Conservation (phyloP, 148 eudicot genomes). For the Bassia scoparia region DNA sequence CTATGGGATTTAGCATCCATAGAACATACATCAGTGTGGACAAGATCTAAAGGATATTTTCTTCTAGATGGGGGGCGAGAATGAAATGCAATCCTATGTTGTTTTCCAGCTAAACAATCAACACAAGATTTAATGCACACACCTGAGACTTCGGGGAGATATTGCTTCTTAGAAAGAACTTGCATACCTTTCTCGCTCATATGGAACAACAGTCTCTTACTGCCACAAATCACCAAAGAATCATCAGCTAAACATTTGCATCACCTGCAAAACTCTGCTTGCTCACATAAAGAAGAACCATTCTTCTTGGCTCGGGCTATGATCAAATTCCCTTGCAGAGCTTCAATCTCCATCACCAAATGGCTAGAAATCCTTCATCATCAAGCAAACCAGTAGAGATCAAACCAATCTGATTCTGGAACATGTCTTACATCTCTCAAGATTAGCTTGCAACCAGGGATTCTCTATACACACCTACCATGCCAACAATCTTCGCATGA, state of each 20-base stretch:
- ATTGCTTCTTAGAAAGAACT: background rate
- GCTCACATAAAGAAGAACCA: background rate
- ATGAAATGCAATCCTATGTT: constrained; percentile 18
- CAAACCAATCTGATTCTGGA: too few species aligned
- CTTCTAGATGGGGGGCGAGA: constrained; percentile 9
- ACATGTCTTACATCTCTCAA: too few species aligned
- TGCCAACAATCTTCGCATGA: too few species aligned
- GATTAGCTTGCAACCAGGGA: too few species aligned
- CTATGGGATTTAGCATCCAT: constrained; percentile 9
- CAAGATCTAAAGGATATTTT: constrained; percentile 12
- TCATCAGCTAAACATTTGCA: constrained; percentile 7
- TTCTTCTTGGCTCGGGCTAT: too few species aligned
- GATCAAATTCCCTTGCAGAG: too few species aligned
- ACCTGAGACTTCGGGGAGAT: constrained; percentile 3
- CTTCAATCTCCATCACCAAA: too few species aligned
- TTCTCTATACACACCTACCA: too few species aligned
- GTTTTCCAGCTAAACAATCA: constrained; percentile 20
- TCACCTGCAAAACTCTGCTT: constrained; percentile 4
- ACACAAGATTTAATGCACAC: constrained; percentile 1
- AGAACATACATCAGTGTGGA: constrained; percentile 19
- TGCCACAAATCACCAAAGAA: constrained; percentile 15
- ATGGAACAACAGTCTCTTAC: constrained; percentile 9
- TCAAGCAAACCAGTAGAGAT: too few species aligned
- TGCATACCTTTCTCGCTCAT: background rate
- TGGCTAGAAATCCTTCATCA: too few species aligned